phyloP scores from a whole-genome alignment of 371 early-diverging fungal genomes.

The Circinella umbellata region DNA sequence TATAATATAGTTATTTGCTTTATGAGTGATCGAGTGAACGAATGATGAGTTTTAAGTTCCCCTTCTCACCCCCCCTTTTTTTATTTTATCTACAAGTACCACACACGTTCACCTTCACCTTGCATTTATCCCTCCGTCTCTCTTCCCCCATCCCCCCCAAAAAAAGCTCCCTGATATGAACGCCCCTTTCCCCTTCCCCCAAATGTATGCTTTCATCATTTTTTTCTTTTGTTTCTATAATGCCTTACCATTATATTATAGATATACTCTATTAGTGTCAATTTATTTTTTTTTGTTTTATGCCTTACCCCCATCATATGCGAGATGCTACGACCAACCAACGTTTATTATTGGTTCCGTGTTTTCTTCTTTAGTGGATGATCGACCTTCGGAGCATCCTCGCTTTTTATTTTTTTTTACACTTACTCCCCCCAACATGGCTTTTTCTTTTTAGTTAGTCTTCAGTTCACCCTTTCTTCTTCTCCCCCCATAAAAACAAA shows the following conservation, averaged over 20 bases:
- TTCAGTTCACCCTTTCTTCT: too few relatives aligned
- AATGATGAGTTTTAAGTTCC: too few relatives aligned
- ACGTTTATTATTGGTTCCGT: conserved; percentile 10
- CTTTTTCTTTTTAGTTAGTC: too few relatives aligned
- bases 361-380: not conserved
- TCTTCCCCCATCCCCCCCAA: not conserved
- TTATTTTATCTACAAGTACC: too few relatives aligned
- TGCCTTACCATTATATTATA: not conserved
- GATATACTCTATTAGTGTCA: not conserved
- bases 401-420: not conserved
- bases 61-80: too few relatives aligned
- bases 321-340: conserved; percentile 10
- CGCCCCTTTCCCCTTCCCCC: not conserved
- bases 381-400: conserved; percentile 2
- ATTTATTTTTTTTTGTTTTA: too few relatives aligned
- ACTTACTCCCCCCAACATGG: not conserved
- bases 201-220: conserved; percentile 19
- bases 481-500: too few relatives aligned
- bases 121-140: not conserved
- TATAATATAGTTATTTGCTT: too few relatives aligned
- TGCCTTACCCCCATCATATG: not conserved
- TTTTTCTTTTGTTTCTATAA: conserved; percentile 20
- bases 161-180: not conserved
- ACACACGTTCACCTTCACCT: too few relatives aligned
- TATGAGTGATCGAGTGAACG: not conserved